Base-by-base conservation (phyloP, 2,329 filamentous ascomycete species). In the Cladosporium sp. region DNA sequence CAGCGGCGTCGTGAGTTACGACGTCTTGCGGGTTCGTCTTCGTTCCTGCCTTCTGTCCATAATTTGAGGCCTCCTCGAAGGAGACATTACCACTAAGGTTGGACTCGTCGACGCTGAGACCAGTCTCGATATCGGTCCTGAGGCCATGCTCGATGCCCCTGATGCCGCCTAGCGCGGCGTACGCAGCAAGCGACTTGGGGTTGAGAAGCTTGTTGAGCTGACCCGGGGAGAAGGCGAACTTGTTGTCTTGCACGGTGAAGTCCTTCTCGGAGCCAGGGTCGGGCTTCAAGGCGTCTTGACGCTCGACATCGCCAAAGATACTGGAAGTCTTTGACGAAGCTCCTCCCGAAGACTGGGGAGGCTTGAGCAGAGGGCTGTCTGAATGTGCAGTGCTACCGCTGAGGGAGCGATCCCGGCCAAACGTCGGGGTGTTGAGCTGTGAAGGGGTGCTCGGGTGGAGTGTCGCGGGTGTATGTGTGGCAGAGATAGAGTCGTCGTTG, bases 211-310 rank as follows among this genome's bases (percentile, higher is more conserved):
- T 92, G 57, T 84, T 85, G 56, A 96, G 76, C 64, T 95, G 85
- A 9, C 91, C 90, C 8, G 84, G 84, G 1, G 84, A 82, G 66
- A 89, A 95, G 14, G 89, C 90, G 64, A 95, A 95, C 0, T 85
- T 85, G 67, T 93, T 95, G 66, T 89, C 77, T 4, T 85, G 77
- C 7, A 92, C 78, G 38, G 81, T 62, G 61, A 95, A 95, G 58
- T 92, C 87, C n/a, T 73, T 76, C 66, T 91, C 86, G 46, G 84
- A 86, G 5, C 84, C 85, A 1, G 83, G 85, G 64, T 95, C 89
- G 0, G 89, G 87, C 46, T 77, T 82, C 56, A 95, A 72, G 0
- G 89, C 89, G 57, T 85, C 79, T 43, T 81, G 43, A 22, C 50
- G 50, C 35, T 53, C 43, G 28, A 34, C 31, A 11, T 34, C 37